Evolutionary conservation across 805 yeast species (phyloP), one percentile per base, ranked within the genome.

Genomic region (Zygosaccharomyces siamensis): DNA sequence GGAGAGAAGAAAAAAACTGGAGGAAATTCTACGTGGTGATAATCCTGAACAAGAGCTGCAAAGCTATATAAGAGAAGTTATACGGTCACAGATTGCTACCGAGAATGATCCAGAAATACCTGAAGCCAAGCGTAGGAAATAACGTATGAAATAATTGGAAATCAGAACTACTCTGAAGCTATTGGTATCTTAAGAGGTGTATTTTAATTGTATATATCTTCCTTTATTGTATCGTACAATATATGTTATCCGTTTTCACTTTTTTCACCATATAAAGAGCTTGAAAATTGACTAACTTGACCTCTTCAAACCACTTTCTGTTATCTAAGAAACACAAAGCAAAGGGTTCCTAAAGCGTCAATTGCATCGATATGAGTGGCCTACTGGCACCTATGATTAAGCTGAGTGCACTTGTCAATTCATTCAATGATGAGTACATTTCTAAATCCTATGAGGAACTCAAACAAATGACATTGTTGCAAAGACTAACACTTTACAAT

Each of bases 41-140:
- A 83, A 88, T 59, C 88, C 92, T 3, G 96, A 89, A 63, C 87
- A 80, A 53, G 85, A 81, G 26, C 71, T 90, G 39, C 80, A 84
- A 59, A 80, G 80, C 37, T 78, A 84, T 57, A 80, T 90, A 28
- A 71, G 79, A 54, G 78, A 78, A 11, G 82, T 85, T 8, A 83
- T 90, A 4, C 78, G 82, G 38, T 76, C 78, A 43, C 83, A 83
- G 43, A 47, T 49, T 24, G 47, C 44, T 1, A 39, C 37, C 16
- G 40, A 39, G 33, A 58, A 55, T 12, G 60, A 59, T 18, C 44
- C 52, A 11, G 64, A 54, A 1, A 60, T 54, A 12, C 70, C 67
- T 30, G 64, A 62, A 8, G 55, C 66, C 14, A 69, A 68, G 56
- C 74, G 72, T 57, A 69, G 74, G 55, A 70, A 52, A 50, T 67